Conservation (phyloP, 768 basidiomycete genomes). For the Exidia glandulosa region DNA sequence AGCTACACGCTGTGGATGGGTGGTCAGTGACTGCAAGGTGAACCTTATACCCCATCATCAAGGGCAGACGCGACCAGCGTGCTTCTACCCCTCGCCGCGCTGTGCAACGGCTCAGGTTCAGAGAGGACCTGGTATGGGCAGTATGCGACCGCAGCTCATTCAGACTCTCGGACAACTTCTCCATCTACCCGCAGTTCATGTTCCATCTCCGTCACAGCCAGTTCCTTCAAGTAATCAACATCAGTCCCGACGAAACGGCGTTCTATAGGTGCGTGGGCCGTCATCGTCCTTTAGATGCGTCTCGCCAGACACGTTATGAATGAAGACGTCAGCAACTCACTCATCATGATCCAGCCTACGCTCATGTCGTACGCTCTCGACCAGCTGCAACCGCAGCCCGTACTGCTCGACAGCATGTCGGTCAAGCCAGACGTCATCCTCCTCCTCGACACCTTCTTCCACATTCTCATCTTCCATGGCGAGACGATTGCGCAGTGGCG, state of each 20-base stretch:
- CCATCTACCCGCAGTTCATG: conserved; percentile 99
- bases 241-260: conserved; percentile 98
- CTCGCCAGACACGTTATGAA: conserved; percentile 77
- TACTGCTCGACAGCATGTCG: conserved; percentile 92
- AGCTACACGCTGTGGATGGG: too few species aligned
- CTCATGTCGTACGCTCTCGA: conserved; percentile 98
- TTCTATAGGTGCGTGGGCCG: conserved; percentile 68
- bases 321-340: conserved; percentile 97
- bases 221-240: conserved; percentile 98
- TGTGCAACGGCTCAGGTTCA: conserved; percentile 88
- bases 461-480: conserved; percentile 99
- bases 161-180: conserved; percentile 88
- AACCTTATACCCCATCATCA: conserved; percentile 94
- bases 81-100: conserved; percentile 94
- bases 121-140: conserved; percentile 88
- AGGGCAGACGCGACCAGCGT: conserved; percentile 96
- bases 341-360: conserved; percentile 99
- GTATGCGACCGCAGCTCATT: conserved; percentile 92
- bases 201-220: conserved; percentile 96
- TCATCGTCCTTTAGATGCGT: conserved; percentile 2
- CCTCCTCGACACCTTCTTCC: conserved; percentile 98
- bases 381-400: conserved; percentile 71
- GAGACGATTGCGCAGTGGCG: conserved; percentile 96
- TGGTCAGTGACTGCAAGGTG: too few species aligned
- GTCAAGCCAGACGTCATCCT: conserved; percentile 96